phyloP scores from a whole-genome alignment of 2,329 filamentous ascomycete species.

The Colletotrichum gloeosporioides region DNA sequence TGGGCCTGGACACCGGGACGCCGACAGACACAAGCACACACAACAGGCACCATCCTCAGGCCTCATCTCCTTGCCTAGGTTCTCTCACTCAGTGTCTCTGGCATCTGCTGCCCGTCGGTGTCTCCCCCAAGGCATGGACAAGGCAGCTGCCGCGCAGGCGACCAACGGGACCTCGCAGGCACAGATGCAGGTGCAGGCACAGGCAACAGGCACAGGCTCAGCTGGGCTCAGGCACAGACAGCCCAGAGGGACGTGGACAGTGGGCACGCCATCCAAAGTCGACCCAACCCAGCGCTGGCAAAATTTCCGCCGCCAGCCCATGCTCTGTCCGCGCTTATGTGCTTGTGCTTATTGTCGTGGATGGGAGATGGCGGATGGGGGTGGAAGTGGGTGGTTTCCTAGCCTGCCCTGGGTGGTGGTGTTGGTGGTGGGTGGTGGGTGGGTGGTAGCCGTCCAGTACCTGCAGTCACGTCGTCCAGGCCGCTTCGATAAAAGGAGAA shows the following conservation, averaged over 20 bases:
- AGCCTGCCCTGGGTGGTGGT: not conserved
- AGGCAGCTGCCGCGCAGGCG: not conserved
- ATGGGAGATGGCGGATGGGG: not conserved
- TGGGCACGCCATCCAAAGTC: slow-evolving; percentile 1
- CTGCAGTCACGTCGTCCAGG: not conserved
- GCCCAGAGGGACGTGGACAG: not conserved
- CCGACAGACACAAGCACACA: not conserved
- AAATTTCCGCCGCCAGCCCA: slow-evolving; percentile 11
- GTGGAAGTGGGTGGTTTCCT: not conserved
- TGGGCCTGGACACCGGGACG: not conserved
- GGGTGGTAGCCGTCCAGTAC: not conserved
- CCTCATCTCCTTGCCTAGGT: not conserved
- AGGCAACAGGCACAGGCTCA: not conserved
- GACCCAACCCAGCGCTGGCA: slow-evolving; percentile 7
- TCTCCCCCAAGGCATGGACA: not conserved
- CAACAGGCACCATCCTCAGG: not conserved
- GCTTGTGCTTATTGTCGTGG: not conserved
- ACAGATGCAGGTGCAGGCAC: not conserved
- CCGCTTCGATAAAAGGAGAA: slow-evolving; percentile 15
- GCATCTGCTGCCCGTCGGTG: not conserved
- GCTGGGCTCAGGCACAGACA: not conserved
- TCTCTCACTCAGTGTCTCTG: not conserved
- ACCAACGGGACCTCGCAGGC: slow-evolving; percentile 6
- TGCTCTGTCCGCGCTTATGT: not conserved
- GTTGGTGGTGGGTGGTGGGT: not conserved